Percentiles rank a stretch among this genome's conserved stretches.
Evolutionary conservation across 108 stramenopile species (phyloP).

Genomic region (Skeletonema marinoi): DNA sequence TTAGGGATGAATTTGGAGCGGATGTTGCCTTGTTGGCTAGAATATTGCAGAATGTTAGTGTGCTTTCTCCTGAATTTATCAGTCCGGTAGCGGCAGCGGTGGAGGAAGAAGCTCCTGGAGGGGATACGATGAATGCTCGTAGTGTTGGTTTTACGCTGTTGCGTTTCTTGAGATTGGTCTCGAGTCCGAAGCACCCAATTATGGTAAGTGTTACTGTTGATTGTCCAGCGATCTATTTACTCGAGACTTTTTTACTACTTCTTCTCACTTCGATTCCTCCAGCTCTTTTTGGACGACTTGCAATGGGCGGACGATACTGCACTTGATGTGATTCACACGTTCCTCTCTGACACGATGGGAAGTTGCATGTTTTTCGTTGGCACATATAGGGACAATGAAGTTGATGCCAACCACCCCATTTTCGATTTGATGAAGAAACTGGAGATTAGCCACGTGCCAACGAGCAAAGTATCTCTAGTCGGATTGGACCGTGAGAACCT

Average conservation of each 20-base stretch:
- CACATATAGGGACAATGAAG: constrained; percentile 41
- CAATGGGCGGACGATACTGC: neutral
- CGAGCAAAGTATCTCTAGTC: neutral
- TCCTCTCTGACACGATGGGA: neutral
- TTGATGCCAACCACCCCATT: constrained; percentile 20
- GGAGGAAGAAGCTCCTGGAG: neutral
- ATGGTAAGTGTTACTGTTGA: constrained; percentile 6
- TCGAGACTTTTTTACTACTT: neutral
- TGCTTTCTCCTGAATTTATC: neutral
- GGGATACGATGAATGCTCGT: constrained; percentile 10
- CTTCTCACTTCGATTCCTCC: neutral
- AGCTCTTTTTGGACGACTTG: constrained; percentile 43
- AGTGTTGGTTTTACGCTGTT: constrained; percentile 35
- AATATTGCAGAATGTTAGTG: constrained; percentile 22
- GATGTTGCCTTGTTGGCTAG: constrained; percentile 18
- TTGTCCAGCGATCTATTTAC: neutral
- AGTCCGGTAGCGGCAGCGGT: neutral
- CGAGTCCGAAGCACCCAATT: constrained; percentile 15
- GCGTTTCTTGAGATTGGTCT: constrained; percentile 37
- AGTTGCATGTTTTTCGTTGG: constrained; percentile 42
- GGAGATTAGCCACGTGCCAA: neutral
- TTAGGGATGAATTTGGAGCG: constrained; percentile 26
- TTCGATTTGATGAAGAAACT: constrained; percentile 19
- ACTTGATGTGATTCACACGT: neutral
- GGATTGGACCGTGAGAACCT: constrained; percentile 23